Conservation (phyloP, 495 filamentous ascomycete species). For the Alectoria sarmentosa region DNA sequence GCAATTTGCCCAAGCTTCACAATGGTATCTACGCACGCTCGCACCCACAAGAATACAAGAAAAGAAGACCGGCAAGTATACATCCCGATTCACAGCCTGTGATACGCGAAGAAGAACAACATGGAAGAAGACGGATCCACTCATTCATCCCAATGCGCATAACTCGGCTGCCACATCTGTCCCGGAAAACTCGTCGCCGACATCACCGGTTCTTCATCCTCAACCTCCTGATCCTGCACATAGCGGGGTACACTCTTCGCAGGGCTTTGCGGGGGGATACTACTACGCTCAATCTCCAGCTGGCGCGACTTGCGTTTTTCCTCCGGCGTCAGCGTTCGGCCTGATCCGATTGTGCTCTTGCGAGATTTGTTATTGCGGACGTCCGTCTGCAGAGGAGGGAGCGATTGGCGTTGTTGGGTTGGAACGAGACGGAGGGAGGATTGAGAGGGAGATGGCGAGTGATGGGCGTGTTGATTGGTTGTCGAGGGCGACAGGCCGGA, state of each 20-base stretch:
- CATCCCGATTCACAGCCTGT: not conserved
- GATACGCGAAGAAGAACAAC: no score
- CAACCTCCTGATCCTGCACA: slow-evolving; percentile 17
- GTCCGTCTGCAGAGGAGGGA: slow-evolving; percentile 25
- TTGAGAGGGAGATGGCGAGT: slow-evolving; percentile 5
- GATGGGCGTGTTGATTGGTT: not conserved
- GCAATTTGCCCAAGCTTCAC: not conserved
- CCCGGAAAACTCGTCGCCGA: slow-evolving; percentile 73
- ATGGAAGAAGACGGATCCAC: not conserved
- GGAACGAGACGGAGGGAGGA: not conserved
- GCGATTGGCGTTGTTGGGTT: slow-evolving; percentile 17
- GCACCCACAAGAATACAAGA: not conserved
- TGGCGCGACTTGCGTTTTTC: slow-evolving; percentile 27
- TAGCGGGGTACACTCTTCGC: not conserved
- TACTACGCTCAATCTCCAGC: slow-evolving; percentile 28
- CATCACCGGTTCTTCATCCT: slow-evolving; percentile 57
- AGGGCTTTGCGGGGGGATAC: slow-evolving; percentile 21
- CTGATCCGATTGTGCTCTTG: slow-evolving; percentile 7
- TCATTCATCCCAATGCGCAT: slow-evolving; percentile 18
- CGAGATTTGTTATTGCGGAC: not conserved
- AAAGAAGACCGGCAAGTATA: not conserved
- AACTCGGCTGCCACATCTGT: slow-evolving; percentile 68
- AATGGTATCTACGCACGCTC: not conserved
- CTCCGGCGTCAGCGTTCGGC: slow-evolving; percentile 24
- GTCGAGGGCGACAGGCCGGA: slow-evolving; percentile 1